phyloP scores from a whole-genome alignment of 805 yeast species.

The Lachancea waltii region DNA sequence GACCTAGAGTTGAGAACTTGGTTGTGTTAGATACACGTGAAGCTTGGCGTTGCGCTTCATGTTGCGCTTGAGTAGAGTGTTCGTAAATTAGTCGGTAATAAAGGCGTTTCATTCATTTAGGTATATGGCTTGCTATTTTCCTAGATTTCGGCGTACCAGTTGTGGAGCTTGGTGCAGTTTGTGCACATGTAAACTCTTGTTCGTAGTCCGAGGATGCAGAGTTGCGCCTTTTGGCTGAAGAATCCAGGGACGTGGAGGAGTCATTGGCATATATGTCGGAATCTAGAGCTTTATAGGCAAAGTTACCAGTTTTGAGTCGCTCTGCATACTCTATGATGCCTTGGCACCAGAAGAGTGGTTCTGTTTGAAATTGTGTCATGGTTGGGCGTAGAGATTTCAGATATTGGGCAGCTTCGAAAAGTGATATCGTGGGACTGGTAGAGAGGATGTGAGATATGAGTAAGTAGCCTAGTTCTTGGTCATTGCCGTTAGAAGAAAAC shows the following conservation, averaged over 20 bases:
- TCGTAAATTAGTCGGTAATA: too few species aligned
- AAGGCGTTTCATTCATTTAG: too few species aligned
- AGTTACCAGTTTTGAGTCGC: constrained; percentile 16
- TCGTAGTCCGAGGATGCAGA: constrained; percentile 4
- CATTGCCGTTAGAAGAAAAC: constrained; percentile 24
- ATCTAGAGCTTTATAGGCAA: constrained; percentile 15
- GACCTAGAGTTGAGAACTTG: too few species aligned
- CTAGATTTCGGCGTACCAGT: background rate
- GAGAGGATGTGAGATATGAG: constrained; percentile 24
- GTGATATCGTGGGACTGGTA: constrained; percentile 18
- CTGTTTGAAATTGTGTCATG: constrained; percentile 16
- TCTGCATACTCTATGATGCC: constrained; percentile 23
- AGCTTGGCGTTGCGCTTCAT: too few species aligned
- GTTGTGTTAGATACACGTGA: too few species aligned
- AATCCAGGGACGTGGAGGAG: too few species aligned
- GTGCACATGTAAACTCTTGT: background rate
- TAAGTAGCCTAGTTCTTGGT: constrained; percentile 22
- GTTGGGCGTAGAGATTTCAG: constrained; percentile 25
- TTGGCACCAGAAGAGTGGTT: constrained; percentile 21
- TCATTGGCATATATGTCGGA: too few species aligned
- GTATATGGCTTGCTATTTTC: too few species aligned
- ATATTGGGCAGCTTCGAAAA: constrained; percentile 27
- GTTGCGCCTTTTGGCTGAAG: constrained; percentile 8
- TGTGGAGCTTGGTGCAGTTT: background rate
- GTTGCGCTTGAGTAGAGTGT: too few species aligned